Conservation (phyloP, 2,329 filamentous ascomycete genomes). For the Scolecobasidium constrictum region DNA sequence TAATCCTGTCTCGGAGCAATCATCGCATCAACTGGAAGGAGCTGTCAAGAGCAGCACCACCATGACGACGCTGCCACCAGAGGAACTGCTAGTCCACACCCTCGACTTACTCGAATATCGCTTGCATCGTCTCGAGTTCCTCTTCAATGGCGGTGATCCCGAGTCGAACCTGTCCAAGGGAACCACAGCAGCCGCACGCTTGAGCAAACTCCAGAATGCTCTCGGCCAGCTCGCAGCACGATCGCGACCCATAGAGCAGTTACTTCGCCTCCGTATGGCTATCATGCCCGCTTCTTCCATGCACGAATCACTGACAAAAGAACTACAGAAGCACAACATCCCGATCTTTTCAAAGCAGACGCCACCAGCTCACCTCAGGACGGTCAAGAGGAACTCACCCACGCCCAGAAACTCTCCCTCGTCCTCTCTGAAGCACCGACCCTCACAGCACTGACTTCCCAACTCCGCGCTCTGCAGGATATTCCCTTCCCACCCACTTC, state of each 20-base stretch:
- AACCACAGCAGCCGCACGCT: constrained; percentile 21
- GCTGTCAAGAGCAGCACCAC: no score
- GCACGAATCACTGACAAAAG: not conserved
- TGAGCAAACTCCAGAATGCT: constrained; percentile 25
- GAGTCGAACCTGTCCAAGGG: constrained; percentile 15
- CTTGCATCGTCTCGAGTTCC: constrained; percentile 31
- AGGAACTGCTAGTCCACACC: constrained; percentile 28
- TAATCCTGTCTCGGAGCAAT: no score
- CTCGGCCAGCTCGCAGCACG: constrained; percentile 26
- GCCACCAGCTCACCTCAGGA: constrained; percentile 7
- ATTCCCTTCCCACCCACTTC: constrained; percentile 31
- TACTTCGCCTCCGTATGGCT: constrained; percentile 7
- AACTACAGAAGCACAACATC: constrained; percentile 26
- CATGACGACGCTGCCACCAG: constrained; percentile 7
- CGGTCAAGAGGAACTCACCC: constrained; percentile 1
- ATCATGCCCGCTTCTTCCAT: constrained; percentile 13
- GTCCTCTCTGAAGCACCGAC: constrained; percentile 32
- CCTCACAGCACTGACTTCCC: constrained; percentile 30
- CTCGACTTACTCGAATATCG: constrained; percentile 33
- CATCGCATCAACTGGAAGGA: no score
- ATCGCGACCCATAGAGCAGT: not conserved
- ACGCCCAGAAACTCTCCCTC: constrained; percentile 18
- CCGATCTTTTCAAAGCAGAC: constrained; percentile 24
- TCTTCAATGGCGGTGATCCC: constrained; percentile 25
- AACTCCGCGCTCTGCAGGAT: constrained; percentile 33